Evolutionary conservation across 495 filamentous ascomycete genomes (phyloP), one percentile per base, ranked within the genome.

Genomic region (Tirmania nivea): DNA sequence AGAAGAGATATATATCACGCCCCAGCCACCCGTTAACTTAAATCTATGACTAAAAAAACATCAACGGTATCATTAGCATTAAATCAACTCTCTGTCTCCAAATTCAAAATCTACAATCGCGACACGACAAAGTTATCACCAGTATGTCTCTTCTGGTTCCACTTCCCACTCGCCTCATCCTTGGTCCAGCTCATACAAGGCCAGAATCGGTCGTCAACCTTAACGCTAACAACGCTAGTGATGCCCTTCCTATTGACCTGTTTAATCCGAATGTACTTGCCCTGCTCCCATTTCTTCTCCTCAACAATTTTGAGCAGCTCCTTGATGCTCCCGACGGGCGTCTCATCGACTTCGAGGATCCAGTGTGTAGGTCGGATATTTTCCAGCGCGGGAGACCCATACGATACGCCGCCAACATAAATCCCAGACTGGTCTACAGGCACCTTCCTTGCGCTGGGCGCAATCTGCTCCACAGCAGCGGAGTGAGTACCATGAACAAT

Each of bases 371-470:
- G 62, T 35, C 62, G 54, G 16, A 65, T 59, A 35, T 65, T 65
- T 51, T 65, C 62, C 17, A 65, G 52, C 8, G 62, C 58, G 9
- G 62, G 62, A 14, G 62, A 65, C n/a, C 62, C 62, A 20, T 65
- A 65, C n/a, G 62, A 64, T 16, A 65, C 62, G 55, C 62, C 62
- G 36, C 62, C 62, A n/a, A 65, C 62, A 48, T 65, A 65, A 36
- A 61, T 57, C 10, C 62, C 62, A n/a, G 58, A 47, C 12, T 56
- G 51, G 25, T 56, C 51, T 2, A 64, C 35, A 8, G 62, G 62
- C 21, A 65, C 60, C 21, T 59, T 47, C n/a, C 31, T 50, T n/a
- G 55, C 52, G 20, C 47, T 54, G 10, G 62, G 56, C 3, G 62
- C 54, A 16, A 65, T 50, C 48, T 65, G 62, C 50, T 65, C 62